Conservation (phyloP, 2,329 filamentous ascomycete species). For the Xylariaceae sp. region DNA sequence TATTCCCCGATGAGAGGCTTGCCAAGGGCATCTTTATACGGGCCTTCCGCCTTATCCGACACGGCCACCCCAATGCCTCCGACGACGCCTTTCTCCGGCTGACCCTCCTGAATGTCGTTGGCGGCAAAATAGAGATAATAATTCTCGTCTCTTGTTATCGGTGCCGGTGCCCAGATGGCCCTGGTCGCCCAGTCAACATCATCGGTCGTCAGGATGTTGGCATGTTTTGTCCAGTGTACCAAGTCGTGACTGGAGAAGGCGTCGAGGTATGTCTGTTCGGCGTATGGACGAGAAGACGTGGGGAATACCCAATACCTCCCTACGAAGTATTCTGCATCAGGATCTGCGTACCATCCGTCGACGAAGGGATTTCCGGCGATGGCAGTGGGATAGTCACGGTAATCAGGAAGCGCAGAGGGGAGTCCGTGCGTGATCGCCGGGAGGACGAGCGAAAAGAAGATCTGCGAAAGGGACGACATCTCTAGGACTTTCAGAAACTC, state of each 20-base stretch:
- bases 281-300: slow-evolving; percentile 40
- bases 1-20: slow-evolving; percentile 39
- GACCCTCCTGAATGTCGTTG: slow-evolving; percentile 39
- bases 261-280: slow-evolving; percentile 44
- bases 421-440: slow-evolving; percentile 10
- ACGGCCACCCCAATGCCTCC: slow-evolving; percentile 40
- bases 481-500: slow-evolving; percentile 1
- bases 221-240: slow-evolving; percentile 44
- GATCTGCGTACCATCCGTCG: slow-evolving; percentile 47
- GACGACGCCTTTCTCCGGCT: slow-evolving; percentile 26
- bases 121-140: slow-evolving; percentile 48
- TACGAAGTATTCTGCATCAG: slow-evolving; percentile 43
- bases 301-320: slow-evolving; percentile 44
- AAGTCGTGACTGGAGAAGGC: slow-evolving; percentile 46
- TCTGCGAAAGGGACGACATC: background rate
- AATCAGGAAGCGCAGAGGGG: slow-evolving; percentile 1
- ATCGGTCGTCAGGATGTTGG: slow-evolving; percentile 37
- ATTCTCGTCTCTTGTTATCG: slow-evolving; percentile 38
- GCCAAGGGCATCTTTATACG: slow-evolving; percentile 39
- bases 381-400: slow-evolving; percentile 35
- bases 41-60: slow-evolving; percentile 34
- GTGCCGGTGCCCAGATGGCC: slow-evolving; percentile 45
- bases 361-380: slow-evolving; percentile 44
- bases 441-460: slow-evolving; percentile 1
- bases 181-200: slow-evolving; percentile 40